Evolutionary conservation across 73 alveolate species (phyloP), one percentile per base, ranked within the genome.

Genomic region (Tetrahymena borealis): DNA sequence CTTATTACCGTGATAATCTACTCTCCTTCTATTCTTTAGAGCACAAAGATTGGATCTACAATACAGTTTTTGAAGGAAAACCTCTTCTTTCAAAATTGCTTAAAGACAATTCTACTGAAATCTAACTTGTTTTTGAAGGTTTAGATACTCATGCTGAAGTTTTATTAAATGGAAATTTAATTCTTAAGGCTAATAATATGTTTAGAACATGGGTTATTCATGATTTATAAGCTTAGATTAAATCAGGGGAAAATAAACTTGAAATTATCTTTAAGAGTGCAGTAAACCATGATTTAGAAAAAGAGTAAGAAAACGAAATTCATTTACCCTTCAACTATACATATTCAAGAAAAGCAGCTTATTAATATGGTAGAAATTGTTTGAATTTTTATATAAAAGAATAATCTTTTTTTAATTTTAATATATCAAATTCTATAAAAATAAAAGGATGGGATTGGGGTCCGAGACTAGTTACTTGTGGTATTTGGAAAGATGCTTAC

Each of bases 371-470:
- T 60, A 60, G n/a, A n/a, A n/a, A n/a, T n/a, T n/a, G n/a, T n/a
- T n/a, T n/a, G n/a, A n/a, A n/a, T n/a, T n/a, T n/a, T n/a, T n/a
- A n/a, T n/a, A n/a, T n/a, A n/a, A n/a, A n/a, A n/a, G n/a, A n/a
- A n/a, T n/a, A n/a, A n/a, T n/a, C n/a, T n/a, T n/a, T n/a, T n/a
- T n/a, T n/a, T n/a, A n/a, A n/a, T n/a, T n/a, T n/a, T n/a, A n/a
- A n/a, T n/a, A n/a, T n/a, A n/a, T n/a, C n/a, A n/a, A n/a, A n/a
- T 60, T 60, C 28, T 18, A 7, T 40, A 40, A 10, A 18, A 7
- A 20, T 24, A 60, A 20, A 15, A 60, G 85, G 85, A 9, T 95
- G 98, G 98, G 98, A 95, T 91, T 95, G 98, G 98, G 98, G 98
- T 33, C 98, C 98, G 10, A 91, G 98, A 38, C 43, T 95, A 6